Evolutionary conservation across 2,329 filamentous ascomycete species (phyloP).

Genomic region (Verticillium isaacii): DNA sequence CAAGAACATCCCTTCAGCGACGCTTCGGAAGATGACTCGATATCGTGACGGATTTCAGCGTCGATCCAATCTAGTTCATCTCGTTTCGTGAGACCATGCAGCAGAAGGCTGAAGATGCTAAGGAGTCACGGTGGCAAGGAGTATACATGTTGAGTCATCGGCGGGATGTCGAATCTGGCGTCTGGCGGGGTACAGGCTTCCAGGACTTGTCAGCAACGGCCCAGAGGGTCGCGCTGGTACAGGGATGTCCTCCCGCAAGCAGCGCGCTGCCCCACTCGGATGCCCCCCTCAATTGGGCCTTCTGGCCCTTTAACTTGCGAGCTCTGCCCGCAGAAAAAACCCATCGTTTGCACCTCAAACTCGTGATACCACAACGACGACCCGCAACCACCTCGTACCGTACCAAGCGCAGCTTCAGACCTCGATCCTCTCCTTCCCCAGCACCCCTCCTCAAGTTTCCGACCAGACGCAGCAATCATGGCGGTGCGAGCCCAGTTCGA

Average conservation of each 20-base stretch:
- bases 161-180: neutral
- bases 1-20: neutral
- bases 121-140: neutral
- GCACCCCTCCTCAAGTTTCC: neutral
- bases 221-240: neutral
- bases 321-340: conserved; percentile 3
- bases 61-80: neutral
- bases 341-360: neutral
- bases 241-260: neutral
- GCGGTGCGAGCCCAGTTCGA: conserved; percentile 74
- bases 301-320: conserved; percentile 2
- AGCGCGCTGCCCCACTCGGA: neutral
- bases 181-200: neutral
- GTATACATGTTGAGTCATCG: neutral
- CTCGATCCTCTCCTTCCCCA: neutral
- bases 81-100: neutral
- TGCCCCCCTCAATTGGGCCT: neutral
- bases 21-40: neutral
- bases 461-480: conserved; percentile 39
- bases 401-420: neutral
- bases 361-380: neutral
- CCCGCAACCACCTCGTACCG: neutral
- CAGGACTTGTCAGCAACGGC: neutral
- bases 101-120: neutral
- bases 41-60: neutral